Evolutionary conservation across 2,329 filamentous ascomycete species (phyloP), one percentile per base, ranked within the genome.

Genomic region (Ceratocystiopsis brevicomis): DNA sequence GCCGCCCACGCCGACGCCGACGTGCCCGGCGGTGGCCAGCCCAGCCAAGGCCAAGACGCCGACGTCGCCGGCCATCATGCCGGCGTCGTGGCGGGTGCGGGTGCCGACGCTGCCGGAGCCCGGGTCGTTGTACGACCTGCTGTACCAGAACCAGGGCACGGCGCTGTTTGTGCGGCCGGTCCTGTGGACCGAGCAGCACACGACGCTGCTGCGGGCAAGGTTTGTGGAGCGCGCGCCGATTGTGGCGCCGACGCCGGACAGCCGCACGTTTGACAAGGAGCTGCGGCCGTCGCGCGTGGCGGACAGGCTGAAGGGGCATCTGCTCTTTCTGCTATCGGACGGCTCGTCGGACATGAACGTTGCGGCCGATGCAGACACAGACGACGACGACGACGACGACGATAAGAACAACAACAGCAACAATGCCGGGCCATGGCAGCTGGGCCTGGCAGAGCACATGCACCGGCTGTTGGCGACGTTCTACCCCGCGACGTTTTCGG

Each of bases 151-250:
- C 51, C 54, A 61, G 33, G 64, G 67, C 38, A 55, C 53, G 0
- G 60, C 64, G 0, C 65, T 76, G 17, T 73, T 66, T 46, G 56
- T 69, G 40, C 61, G 64, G 21, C 71, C 71, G 2, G 65, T 73
- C 39, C 65, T 62, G 52, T 76, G 71, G 71, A 73, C 66, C 15
- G 69, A 73, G 43, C 45, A 60, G 1, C 71, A 76, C 46, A 51
- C 60, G 11, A 53, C 58, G 38, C 55, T 73, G 2, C 65, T 75
- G 6, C 63, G 61, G 19, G 65, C 60, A 15, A 55, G 55, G 38
- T 75, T 72, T 55, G 47, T 56, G 21, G 57, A 65, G 49, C 57
- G 61, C 14, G 59, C 64, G 15, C 53, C 61, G 6, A 62, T 64
- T 51, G 56, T 57, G 35, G 61, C 54, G 6, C 66, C 67, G 2